Conservation (phyloP, 2,329 filamentous ascomycete species). For the Lasiodiplodia sp. region DNA sequence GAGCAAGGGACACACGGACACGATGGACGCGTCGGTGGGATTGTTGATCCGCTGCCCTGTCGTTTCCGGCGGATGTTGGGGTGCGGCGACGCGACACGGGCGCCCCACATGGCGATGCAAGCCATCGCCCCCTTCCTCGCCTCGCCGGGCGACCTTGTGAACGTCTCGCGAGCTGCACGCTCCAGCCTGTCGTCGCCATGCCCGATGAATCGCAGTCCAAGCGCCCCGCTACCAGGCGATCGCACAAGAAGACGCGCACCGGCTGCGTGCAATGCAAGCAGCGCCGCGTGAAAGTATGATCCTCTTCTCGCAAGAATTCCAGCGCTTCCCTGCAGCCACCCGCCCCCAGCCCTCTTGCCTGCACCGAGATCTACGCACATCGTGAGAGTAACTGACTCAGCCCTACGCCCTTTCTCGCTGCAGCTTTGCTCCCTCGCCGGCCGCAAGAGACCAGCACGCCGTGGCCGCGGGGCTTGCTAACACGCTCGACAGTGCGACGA, state of each 20-base stretch:
- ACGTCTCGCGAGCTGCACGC: constrained; percentile 9
- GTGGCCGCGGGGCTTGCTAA: not conserved
- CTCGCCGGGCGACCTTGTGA: constrained; percentile 4
- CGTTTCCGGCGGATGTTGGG: not conserved
- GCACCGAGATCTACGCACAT: not conserved
- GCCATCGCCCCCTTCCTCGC: constrained; percentile 12
- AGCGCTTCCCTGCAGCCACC: constrained; percentile 10
- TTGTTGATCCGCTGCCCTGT: not conserved
- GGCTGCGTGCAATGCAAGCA: constrained; percentile 30
- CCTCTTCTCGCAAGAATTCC: not conserved
- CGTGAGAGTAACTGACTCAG: not conserved
- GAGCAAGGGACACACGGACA: not conserved
- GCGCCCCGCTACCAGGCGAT: constrained; percentile 19
- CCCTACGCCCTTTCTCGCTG: not conserved
- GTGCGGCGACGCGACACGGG: constrained; percentile 5
- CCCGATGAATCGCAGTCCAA: constrained; percentile 20
- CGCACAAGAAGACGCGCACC: constrained; percentile 30
- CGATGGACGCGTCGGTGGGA: not conserved
- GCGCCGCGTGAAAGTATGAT: constrained; percentile 28
- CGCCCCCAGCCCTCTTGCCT: not conserved
- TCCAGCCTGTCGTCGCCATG: constrained; percentile 17
- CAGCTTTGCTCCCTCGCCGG: not conserved
- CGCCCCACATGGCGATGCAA: constrained; percentile 23
- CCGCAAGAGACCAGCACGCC: not conserved
- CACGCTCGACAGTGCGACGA: constrained; percentile 39